Evolutionary conservation across 129 eudicot species (phyloP).

Genomic region (Solidago caesia): DNA sequence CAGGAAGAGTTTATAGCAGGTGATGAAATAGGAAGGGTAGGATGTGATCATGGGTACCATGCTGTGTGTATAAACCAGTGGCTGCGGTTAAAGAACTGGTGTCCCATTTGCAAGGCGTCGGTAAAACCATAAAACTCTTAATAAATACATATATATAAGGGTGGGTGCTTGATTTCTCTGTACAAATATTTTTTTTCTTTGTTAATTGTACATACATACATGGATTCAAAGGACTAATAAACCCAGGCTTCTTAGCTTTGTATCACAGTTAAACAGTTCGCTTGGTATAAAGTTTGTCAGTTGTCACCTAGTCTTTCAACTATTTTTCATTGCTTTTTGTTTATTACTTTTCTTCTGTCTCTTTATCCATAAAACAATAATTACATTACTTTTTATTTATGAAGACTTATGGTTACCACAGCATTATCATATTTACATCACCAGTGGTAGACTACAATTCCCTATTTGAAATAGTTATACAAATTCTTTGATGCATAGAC

Average conservation of each 20-base stretch:
- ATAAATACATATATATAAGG: background rate
- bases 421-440: slow-evolving; percentile 18
- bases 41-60: slow-evolving; percentile 77
- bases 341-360: background rate
- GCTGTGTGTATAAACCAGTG: slow-evolving; percentile 64
- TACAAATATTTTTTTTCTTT: slow-evolving; percentile 15
- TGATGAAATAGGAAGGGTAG: slow-evolving; percentile 67
- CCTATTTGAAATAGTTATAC: slow-evolving; percentile 34
- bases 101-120: slow-evolving; percentile 81
- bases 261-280: background rate
- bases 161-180: slow-evolving; percentile 17
- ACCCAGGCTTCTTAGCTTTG: slow-evolving; percentile 19
- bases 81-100: slow-evolving; percentile 84
- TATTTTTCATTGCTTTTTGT: slow-evolving; percentile 7
- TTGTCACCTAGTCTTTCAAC: slow-evolving; percentile 11
- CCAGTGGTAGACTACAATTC: slow-evolving; percentile 16
- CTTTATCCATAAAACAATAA: background rate
- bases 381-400: slow-evolving; percentile 16
- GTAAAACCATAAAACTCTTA: slow-evolving; percentile 25
- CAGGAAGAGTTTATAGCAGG: slow-evolving; percentile 77
- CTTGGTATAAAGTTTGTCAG: slow-evolving; percentile 5
- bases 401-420: background rate
- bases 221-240: slow-evolving; percentile 22
- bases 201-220: slow-evolving; percentile 20
- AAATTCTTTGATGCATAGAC: slow-evolving; percentile 34